Base-by-base conservation (phyloP, 2,329 filamentous ascomycete species). In the Pseudonectria buxi region DNA sequence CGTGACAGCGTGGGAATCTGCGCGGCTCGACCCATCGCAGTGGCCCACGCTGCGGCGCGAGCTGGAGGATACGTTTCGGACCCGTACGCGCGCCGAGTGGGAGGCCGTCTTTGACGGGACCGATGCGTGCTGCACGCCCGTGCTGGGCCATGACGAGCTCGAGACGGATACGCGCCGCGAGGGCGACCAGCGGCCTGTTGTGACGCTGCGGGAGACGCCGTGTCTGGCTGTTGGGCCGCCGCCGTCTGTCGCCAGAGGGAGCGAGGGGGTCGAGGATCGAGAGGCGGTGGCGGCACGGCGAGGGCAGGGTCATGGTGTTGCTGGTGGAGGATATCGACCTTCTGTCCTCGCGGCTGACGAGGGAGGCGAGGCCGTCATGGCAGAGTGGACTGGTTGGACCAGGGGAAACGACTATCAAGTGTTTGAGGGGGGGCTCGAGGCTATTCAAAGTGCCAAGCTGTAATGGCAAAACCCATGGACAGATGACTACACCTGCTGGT, bases 91-190 rank as follows among this genome's bases (percentile, higher is more conserved):
- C 24, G 55, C 61, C 1, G 82, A 94, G 57, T 96, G 90, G 90
- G 90, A 95, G 61, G 56, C 41, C 4, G 67, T 94, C 6, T 96
- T 95, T 56, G 86, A 94, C 56, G 86, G 84, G 10, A 92, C 85
- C 0, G 90, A 96, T 63, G 90, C 90, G 2, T 96, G 90, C 59
- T 87, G 83, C 44, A 87, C 86, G n/a, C 90, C 90, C 0, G 85
- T 96, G 2, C 65, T 95, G 28, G 80, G 79, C 24, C 85, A 87
- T 46, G 53, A 49, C 0, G 88, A 95, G 62, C 66, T 95, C 28
- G 76, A 86, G 49, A 50, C 41, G 3, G 56, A 65, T 25, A 33
- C 55, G 7, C 43, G 38, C n/a, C 63, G 68, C 32, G 77, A 80
- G 53, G 75, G 81, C 30, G 83, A 88, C 46, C 83, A 86, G 62